Conservation (phyloP, 257 asterid genomes). For the Solanum chaucha region DNA sequence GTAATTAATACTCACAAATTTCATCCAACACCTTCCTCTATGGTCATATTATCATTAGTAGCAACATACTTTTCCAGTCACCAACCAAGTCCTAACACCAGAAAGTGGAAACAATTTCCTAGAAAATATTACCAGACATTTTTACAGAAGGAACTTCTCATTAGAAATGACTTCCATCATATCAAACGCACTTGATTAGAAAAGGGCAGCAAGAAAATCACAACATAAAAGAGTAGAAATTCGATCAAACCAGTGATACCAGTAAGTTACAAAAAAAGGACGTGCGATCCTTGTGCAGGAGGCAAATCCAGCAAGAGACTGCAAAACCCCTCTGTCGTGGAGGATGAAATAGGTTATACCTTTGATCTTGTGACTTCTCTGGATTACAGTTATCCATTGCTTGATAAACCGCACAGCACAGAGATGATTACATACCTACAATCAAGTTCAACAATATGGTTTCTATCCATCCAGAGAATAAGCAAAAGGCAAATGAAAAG, state of each 20-base stretch:
- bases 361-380: neutral
- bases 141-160: neutral
- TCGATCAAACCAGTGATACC: neutral
- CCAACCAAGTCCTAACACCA: neutral
- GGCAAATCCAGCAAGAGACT: neutral
- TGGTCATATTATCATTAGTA: neutral
- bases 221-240: neutral
- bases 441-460: neutral
- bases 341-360: neutral
- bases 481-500: neutral
- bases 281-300: neutral
- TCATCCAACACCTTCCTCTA: neutral
- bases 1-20: neutral
- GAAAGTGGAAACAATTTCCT: neutral
- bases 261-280: neutral
- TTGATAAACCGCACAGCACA: neutral
- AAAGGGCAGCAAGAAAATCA: neutral
- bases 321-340: neutral
- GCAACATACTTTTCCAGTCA: neutral
- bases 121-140: neutral
- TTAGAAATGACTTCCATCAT: neutral
- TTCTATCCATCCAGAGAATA: neutral
- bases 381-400: neutral
- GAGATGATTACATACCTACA: neutral
- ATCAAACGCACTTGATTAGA: neutral